Conservation (phyloP, 2,329 filamentous ascomycete genomes). For the Phialemoniopsis sp. region DNA sequence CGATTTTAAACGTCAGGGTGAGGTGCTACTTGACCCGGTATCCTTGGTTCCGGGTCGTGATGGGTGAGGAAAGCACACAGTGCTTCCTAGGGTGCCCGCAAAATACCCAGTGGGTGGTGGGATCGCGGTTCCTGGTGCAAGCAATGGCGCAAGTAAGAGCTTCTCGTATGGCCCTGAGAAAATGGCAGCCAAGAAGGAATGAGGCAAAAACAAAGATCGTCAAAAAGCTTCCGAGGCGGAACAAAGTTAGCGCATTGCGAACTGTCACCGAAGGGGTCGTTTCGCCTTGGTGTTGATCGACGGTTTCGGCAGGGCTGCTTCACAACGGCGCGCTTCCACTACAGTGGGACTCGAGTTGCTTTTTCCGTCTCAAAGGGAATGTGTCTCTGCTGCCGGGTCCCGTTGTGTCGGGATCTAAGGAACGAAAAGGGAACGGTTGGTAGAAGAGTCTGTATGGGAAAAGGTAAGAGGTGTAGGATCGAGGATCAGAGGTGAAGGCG, state of each 20-base stretch:
- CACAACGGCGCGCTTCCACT: not conserved
- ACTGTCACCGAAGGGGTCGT: conserved; percentile 12
- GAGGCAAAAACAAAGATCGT: too few relatives aligned
- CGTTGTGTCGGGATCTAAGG: too few relatives aligned
- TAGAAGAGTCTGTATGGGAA: too few relatives aligned
- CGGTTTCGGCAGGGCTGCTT: conserved; percentile 27
- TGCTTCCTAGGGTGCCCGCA: not conserved
- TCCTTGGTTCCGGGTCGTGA: not conserved
- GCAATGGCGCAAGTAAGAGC: not conserved
- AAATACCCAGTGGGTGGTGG: not conserved
- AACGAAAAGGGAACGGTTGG: too few relatives aligned
- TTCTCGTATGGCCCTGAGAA: not conserved
- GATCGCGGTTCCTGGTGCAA: not conserved
- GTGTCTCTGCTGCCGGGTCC: too few relatives aligned
- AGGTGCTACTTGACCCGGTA: not conserved
- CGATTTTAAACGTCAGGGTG: not conserved
- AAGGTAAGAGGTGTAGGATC: too few relatives aligned
- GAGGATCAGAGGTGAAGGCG: too few relatives aligned
- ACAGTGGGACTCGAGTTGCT: not conserved
- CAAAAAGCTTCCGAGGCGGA: not conserved
- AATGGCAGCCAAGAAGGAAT: too few relatives aligned
- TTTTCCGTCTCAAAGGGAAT: not conserved
- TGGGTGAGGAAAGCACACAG: not conserved
- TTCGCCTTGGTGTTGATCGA: conserved; percentile 32
- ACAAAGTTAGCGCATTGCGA: conserved; percentile 7